Conservation (phyloP, 2,329 filamentous ascomycete species). For the Pleurostoma richardsiae region DNA sequence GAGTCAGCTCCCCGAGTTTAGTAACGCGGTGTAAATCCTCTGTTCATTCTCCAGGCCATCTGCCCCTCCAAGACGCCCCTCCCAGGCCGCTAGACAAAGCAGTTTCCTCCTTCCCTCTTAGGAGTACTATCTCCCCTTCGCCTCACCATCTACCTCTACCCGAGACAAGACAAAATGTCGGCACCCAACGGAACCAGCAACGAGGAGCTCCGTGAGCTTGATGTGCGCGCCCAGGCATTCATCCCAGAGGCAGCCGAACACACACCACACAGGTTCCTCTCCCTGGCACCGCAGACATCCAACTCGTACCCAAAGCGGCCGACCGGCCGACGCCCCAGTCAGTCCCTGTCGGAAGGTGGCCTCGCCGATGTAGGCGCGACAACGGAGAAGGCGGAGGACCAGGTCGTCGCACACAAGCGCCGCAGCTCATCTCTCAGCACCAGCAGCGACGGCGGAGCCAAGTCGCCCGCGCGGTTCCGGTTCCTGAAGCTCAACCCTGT, state of each 20-base stretch:
- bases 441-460: conserved; percentile 38
- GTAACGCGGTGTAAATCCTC: no score
- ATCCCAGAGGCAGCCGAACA: conserved; percentile 9
- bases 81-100: no score
- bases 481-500: conserved; percentile 62
- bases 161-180: no score
- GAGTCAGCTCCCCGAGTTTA: no score
- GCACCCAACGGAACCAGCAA: neutral
- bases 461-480: conserved; percentile 28
- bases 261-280: conserved; percentile 38
- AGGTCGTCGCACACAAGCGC: conserved; percentile 25
- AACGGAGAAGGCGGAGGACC: conserved; percentile 9
- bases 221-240: conserved; percentile 15
- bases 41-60: no score
- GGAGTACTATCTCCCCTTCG: no score
- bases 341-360: conserved; percentile 19
- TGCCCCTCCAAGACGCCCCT: no score
- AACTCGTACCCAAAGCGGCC: conserved; percentile 44
- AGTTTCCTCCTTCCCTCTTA: no score
- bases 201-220: conserved; percentile 12
- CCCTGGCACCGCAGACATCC: conserved; percentile 54
- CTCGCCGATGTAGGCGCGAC: conserved; percentile 5
- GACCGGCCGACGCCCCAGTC: conserved; percentile 10
- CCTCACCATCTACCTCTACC: no score
- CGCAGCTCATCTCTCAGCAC: conserved; percentile 50